phyloP scores from a whole-genome alignment of 768 basidiomycete species.

The Terana coerulea region DNA sequence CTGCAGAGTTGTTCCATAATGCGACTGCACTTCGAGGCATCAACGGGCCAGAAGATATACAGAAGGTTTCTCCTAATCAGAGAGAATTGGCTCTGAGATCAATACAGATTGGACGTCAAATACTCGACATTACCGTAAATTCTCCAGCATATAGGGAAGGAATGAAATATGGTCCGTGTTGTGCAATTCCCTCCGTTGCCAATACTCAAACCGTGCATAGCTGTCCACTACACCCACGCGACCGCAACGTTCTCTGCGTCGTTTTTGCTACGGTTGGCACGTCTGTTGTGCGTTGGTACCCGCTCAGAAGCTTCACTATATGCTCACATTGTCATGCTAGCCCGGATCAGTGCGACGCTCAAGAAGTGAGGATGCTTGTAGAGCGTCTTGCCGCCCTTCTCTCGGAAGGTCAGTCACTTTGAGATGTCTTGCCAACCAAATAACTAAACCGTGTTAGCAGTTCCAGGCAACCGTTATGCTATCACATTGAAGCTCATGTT shows the following conservation, averaged over 20 bases:
- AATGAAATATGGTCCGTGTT: slow-evolving; percentile 77
- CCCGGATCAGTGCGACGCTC: slow-evolving; percentile 78
- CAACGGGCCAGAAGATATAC: slow-evolving; percentile 81
- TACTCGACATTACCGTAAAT: slow-evolving; percentile 81
- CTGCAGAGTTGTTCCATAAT: slow-evolving; percentile 82
- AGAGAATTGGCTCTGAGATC: slow-evolving; percentile 77
- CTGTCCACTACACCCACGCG: slow-evolving; percentile 89
- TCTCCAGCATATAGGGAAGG: slow-evolving; percentile 84
- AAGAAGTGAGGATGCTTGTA: slow-evolving; percentile 70
- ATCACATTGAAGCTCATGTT: slow-evolving; percentile 87
- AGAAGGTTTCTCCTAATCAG: slow-evolving; percentile 77
- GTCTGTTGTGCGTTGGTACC: slow-evolving; percentile 61
- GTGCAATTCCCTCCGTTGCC: neutral
- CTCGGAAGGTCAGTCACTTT: slow-evolving; percentile 57
- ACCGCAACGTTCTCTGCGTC: slow-evolving; percentile 93
- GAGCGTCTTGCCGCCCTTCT: slow-evolving; percentile 75
- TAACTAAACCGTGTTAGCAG: slow-evolving; percentile 46
- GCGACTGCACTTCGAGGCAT: slow-evolving; percentile 82
- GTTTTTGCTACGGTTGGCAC: slow-evolving; percentile 79
- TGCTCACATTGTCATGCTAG: too few relatives aligned
- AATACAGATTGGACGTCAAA: slow-evolving; percentile 76
- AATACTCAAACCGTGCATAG: slow-evolving; percentile 33
- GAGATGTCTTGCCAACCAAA: neutral
- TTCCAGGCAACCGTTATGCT: slow-evolving; percentile 92
- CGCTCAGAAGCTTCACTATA: neutral